These are phyloP conservation scores for Phyllosticta paracitricarpa DNA, from an alignment of 2,329 filamentous ascomycete species.

Conservation along the genomic window DNA sequence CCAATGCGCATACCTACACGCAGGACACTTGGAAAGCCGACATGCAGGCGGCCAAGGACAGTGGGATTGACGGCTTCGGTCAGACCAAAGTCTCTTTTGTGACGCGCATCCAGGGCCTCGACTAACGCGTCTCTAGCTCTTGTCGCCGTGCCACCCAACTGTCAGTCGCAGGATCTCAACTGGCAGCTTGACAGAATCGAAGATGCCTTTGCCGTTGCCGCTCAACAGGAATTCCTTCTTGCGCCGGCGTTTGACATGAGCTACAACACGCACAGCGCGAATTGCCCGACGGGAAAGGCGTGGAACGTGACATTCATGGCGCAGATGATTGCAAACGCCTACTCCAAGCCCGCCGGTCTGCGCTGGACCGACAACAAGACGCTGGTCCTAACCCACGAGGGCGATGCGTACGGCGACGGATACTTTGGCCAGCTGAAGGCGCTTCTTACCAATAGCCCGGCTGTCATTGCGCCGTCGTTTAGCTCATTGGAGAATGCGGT, in stretches of 20 bases:
- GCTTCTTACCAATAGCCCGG: conserved; percentile 11
- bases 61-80: conserved; percentile 11
- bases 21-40: conserved; percentile 9
- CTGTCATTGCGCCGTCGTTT: conserved; percentile 24
- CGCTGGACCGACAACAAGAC: conserved; percentile 27
- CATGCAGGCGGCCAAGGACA: conserved; percentile 7
- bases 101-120: background rate
- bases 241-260: conserved; percentile 32
- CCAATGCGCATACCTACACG: conserved; percentile 7
- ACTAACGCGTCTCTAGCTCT: conserved; percentile 16
- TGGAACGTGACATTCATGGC: conserved; percentile 30
- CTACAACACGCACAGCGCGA: conserved; percentile 14
- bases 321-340: conserved; percentile 18
- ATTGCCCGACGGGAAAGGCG: conserved; percentile 20
- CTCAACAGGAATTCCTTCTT: conserved; percentile 25
- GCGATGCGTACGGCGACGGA: conserved; percentile 26
- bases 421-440: conserved; percentile 22
- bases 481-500: conserved; percentile 20
- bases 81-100: background rate
- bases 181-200: conserved; percentile 27
- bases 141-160: conserved; percentile 28
- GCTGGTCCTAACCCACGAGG: conserved; percentile 27
- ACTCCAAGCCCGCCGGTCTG: conserved; percentile 16
- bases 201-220: conserved; percentile 26
- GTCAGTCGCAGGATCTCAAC: conserved; percentile 15